A percentile compares a stretch with the other conserved stretches of the same genome.
Conservation (phyloP, 164 flowering plant genomes). For the Berberis vulgaris region DNA sequence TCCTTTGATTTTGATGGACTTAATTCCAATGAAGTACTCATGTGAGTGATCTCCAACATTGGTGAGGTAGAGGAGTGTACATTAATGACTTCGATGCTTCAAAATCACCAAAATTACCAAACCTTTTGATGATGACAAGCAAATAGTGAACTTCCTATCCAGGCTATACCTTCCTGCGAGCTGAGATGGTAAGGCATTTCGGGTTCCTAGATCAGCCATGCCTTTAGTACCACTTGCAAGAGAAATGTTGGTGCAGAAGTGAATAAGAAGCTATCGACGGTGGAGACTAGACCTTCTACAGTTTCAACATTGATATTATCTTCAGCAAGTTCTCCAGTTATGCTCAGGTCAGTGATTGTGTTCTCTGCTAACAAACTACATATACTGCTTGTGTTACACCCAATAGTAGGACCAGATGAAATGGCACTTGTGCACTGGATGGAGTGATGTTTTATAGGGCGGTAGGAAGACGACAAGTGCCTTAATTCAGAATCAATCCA, state of each 20-base stretch:
- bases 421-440: slow-evolving; percentile 20
- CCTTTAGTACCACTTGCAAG: slow-evolving; percentile 21
- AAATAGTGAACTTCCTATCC: slow-evolving; percentile 18
- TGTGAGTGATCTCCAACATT: slow-evolving; percentile 8
- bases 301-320: slow-evolving; percentile 15
- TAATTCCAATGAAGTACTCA: slow-evolving; percentile 31
- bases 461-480: not conserved
- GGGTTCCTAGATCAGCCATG: slow-evolving; percentile 25
- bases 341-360: slow-evolving; percentile 11
- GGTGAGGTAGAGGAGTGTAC: slow-evolving; percentile 21
- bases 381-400: not conserved
- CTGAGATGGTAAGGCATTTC: slow-evolving; percentile 18
- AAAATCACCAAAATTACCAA: slow-evolving; percentile 20
- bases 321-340: slow-evolving; percentile 19
- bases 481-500: slow-evolving; percentile 26
- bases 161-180: slow-evolving; percentile 11
- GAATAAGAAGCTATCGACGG: slow-evolving; percentile 11
- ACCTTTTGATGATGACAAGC: slow-evolving; percentile 20
- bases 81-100: slow-evolving; percentile 6
- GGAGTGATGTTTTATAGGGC: slow-evolving; percentile 18
- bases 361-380: slow-evolving; percentile 18
- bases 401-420: not conserved
- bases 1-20: not conserved
- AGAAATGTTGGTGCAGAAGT: slow-evolving; percentile 19
- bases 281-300: not conserved